Percentiles rank a stretch among this genome's conserved stretches.
phyloP scores from a whole-genome alignment of 2,329 filamentous ascomycete species.

The Knufia fluminis region DNA sequence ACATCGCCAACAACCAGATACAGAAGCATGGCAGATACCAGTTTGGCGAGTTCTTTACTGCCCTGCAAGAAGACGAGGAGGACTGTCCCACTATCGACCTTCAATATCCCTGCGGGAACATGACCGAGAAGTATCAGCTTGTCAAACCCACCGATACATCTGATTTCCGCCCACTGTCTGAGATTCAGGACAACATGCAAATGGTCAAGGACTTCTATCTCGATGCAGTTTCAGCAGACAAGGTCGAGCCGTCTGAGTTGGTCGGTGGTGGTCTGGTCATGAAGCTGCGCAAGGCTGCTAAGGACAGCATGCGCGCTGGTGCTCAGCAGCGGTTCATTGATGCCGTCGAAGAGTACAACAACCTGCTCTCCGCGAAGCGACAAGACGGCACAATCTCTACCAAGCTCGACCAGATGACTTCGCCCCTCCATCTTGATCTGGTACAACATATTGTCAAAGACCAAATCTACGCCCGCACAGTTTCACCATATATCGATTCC shows the following conservation, averaged over 20 bases:
- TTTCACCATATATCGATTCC: constrained; percentile 77
- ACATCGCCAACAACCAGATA: constrained; percentile 37
- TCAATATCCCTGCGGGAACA: constrained; percentile 70
- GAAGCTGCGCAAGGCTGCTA: constrained; percentile 64
- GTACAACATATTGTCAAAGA: constrained; percentile 66
- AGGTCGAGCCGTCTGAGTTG: constrained; percentile 59
- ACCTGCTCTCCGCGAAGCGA: constrained; percentile 55
- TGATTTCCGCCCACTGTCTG: constrained; percentile 56
- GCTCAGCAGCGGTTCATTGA: constrained; percentile 58
- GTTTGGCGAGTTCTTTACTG: constrained; percentile 27
- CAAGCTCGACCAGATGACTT: constrained; percentile 59
- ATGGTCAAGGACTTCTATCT: constrained; percentile 69
- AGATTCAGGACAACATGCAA: constrained; percentile 61
- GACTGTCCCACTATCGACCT: constrained; percentile 49
- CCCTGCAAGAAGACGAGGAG: constrained; percentile 42
- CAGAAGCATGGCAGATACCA: constrained; percentile 27
- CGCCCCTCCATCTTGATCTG: constrained; percentile 57
- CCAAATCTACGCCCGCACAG: constrained; percentile 85
- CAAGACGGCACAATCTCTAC: constrained; percentile 61
- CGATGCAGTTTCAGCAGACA: constrained; percentile 55
- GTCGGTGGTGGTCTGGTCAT: constrained; percentile 58
- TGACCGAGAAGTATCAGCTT: constrained; percentile 63
- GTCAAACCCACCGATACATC: constrained; percentile 66
- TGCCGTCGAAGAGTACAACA: constrained; percentile 70
- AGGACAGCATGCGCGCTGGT: constrained; percentile 46